Conservation (phyloP, 768 basidiomycete genomes). For the Trametes punicea region DNA sequence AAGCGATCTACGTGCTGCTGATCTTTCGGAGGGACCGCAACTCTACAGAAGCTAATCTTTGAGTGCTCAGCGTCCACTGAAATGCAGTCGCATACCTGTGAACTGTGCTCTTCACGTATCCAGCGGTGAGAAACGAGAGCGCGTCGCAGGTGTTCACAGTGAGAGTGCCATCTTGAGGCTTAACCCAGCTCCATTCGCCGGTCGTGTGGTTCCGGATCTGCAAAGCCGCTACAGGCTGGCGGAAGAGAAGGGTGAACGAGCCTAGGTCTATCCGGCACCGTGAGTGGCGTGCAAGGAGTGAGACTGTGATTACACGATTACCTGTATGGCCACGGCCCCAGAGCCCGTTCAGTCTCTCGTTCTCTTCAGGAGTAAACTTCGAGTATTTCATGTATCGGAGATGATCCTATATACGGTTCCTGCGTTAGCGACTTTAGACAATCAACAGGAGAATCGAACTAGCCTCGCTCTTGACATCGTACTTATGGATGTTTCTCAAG, state of each 20-base stretch:
- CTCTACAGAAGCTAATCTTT: slow-evolving; percentile 14
- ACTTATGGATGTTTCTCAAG: slow-evolving; percentile 44
- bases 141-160: slow-evolving; percentile 52
- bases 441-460: not conserved
- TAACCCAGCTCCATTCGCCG: slow-evolving; percentile 53
- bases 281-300: not conserved
- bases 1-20: slow-evolving; percentile 50
- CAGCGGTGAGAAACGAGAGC: slow-evolving; percentile 45
- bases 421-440: not conserved
- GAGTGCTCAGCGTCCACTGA: not conserved
- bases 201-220: slow-evolving; percentile 46
- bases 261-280: slow-evolving; percentile 36
- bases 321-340: slow-evolving; percentile 44
- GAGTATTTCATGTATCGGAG: slow-evolving; percentile 55
- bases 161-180: slow-evolving; percentile 44
- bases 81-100: slow-evolving; percentile 31
- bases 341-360: slow-evolving; percentile 31
- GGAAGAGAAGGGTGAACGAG: slow-evolving; percentile 49
- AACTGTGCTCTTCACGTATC: slow-evolving; percentile 44
- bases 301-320: not conserved
- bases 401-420: slow-evolving; percentile 33
- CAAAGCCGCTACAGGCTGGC: slow-evolving; percentile 52
- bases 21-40: slow-evolving; percentile 47
- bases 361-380: slow-evolving; percentile 41
- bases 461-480: slow-evolving; percentile 43